Evolutionary conservation across 257 asterid genomes (phyloP), one percentile per base, ranked within the genome.

Genomic region (Forsythia viridissima): DNA sequence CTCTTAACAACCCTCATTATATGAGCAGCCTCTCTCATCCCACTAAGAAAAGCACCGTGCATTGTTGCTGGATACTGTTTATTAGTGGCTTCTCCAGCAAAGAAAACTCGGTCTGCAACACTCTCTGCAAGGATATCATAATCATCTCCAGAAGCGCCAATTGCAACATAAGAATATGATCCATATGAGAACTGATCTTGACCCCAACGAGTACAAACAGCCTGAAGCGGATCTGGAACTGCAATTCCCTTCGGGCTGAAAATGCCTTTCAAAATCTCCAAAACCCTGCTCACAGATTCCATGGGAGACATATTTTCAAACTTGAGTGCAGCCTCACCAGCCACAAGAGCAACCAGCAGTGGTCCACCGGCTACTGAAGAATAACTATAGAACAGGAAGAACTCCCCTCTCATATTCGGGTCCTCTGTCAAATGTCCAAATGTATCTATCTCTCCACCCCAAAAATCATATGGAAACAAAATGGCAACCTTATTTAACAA

Each of bases 1-100:
- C 90, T 89, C 80, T 82, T 81, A 16, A 93, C 86, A 24, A 87
- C 96, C 88, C 96, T 89, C 90, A 90, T 82, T 38, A 95, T 95
- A 70, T 91, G 90, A 79, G 99, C 99, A 74, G 97, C 98, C 81
- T 95, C 99, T 85, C 99, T 90, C 99, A 95, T 89, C 61, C 99
- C 98, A 79, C 99, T 95, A 15, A 95, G 93, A 74, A 95, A 92
- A 65, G 99, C 99, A 51, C 98, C 99, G 6, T 95, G 99, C 99
- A 95, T 95, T 52, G 99, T 95, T 44, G 99, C 99, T 30, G 98
- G 98, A 85, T 93, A 95, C 87, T 92, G 99, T 78, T 81, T 89
- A 77, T 88, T 95, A n/a, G 99, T 95, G 30, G 98, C 98, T 89
- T 95, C 99, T 71, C 99, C 99, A n/a, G 98, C 99, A n/a, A 95